These are phyloP conservation scores for Boletus reticulatus DNA, from an alignment of 768 basidiomycete genomes.

Conservation along the genomic window DNA sequence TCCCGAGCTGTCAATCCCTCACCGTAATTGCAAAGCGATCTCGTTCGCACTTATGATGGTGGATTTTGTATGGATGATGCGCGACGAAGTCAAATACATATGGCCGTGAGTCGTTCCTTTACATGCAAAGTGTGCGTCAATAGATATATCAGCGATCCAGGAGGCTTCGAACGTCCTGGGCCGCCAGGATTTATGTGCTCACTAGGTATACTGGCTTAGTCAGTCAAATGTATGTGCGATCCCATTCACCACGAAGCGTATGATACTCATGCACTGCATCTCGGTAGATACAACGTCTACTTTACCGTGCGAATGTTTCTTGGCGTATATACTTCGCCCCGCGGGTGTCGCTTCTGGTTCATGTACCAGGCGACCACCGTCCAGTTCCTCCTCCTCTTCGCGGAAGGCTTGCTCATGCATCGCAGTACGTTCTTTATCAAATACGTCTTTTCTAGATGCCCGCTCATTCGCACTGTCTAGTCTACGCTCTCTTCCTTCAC, in stretches of 20 bases:
- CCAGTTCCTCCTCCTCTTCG: conserved; percentile 14
- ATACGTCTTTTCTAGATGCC: background rate
- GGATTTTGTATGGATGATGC: conserved; percentile 11
- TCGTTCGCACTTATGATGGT: conserved; percentile 14
- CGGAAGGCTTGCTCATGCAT: conserved; percentile 14
- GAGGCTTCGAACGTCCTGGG: conserved; percentile 3
- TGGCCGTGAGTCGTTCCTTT: conserved; percentile 20
- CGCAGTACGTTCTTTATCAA: conserved; percentile 12
- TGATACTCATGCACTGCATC: background rate
- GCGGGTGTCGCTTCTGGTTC: conserved; percentile 17
- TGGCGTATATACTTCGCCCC: conserved; percentile 1
- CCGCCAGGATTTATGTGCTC: conserved; percentile 7
- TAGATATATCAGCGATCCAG: background rate
- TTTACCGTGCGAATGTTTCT: conserved; percentile 20
- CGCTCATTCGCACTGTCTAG: conserved; percentile 6
- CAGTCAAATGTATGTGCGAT: conserved; percentile 18
- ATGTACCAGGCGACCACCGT: conserved; percentile 11
- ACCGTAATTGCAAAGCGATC: background rate
- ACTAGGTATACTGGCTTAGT: conserved; percentile 15
- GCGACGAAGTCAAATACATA: conserved; percentile 14
- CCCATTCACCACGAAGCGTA: background rate
- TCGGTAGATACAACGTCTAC: conserved; percentile 18
- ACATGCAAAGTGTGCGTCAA: background rate
- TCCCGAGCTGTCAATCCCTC: background rate
- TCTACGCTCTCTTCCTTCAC: conserved; percentile 15